A percentile compares a stretch with the other conserved stretches of the same genome.
phyloP scores from a whole-genome alignment of 1,284 basidiomycete species.

The Ganoderma resinaceum region DNA sequence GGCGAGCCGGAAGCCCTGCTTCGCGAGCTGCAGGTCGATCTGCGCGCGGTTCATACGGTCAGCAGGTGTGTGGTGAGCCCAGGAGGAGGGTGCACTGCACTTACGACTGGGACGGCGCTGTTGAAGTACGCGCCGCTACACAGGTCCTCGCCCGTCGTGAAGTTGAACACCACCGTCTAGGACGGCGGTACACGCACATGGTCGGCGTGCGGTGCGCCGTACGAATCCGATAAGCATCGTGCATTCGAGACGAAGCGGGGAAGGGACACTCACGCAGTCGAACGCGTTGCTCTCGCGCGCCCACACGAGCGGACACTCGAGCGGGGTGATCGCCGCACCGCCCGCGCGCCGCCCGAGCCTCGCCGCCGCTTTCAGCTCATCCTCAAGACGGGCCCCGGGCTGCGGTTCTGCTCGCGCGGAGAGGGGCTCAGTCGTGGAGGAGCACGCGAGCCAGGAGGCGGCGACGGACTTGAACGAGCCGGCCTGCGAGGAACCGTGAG shows the following conservation, averaged over 20 bases:
- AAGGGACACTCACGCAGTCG: conserved; percentile 53
- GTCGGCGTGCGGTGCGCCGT: neutral
- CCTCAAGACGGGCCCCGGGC: conserved; percentile 8
- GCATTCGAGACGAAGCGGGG: neutral
- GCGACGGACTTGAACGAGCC: conserved; percentile 47
- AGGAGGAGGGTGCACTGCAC: conserved; percentile 25
- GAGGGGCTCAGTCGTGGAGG: conserved; percentile 46
- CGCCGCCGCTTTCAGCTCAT: conserved; percentile 33
- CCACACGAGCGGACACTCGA: conserved; percentile 59
- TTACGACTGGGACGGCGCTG: conserved; percentile 53
- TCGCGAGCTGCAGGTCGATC: conserved; percentile 62
- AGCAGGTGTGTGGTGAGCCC: neutral
- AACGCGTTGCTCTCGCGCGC: conserved; percentile 55
- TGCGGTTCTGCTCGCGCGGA: conserved; percentile 14
- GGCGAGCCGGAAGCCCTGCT: conserved; percentile 59
- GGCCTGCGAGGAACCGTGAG: conserved; percentile 36
- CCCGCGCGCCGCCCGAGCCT: conserved; percentile 16
- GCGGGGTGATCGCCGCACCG: conserved; percentile 41
- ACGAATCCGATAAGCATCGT: neutral
- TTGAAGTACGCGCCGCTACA: conserved; percentile 55
- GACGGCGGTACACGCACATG: too few relatives aligned
- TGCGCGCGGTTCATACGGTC: conserved; percentile 26
- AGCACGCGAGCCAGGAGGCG: conserved; percentile 53
- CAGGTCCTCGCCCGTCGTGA: conserved; percentile 51
- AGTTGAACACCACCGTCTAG: conserved; percentile 51